Percentiles rank a stretch among this genome's conserved stretches.
phyloP scores from a whole-genome alignment of 139 green algal species.

The Chlorella vulgaris region DNA sequence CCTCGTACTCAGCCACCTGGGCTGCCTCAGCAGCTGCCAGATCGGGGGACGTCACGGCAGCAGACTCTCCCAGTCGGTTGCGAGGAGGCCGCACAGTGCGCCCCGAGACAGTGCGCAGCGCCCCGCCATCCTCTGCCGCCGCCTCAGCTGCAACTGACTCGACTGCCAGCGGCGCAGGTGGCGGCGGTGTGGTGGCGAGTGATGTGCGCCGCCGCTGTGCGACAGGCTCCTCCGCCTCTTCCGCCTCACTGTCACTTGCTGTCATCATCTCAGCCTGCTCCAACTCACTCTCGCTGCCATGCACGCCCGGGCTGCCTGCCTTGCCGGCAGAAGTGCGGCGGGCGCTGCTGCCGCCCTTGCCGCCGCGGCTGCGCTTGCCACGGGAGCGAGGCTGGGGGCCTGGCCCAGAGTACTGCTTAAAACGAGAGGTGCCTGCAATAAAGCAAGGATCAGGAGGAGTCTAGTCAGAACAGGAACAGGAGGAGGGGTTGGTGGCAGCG shows the following conservation, averaged over 20 bases:
- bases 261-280: not conserved
- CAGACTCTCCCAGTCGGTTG: constrained; percentile 11
- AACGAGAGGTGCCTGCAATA: constrained; percentile 30
- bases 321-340: not conserved
- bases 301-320: not conserved
- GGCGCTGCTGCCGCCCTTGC: not conserved
- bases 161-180: not conserved
- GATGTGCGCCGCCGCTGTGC: constrained; percentile 8
- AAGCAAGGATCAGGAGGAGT: not conserved
- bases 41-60: constrained; percentile 2
- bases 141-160: not conserved
- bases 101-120: constrained; percentile 3
- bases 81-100: constrained; percentile 3
- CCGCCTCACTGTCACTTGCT: constrained; percentile 24
- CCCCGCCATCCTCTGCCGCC: not conserved
- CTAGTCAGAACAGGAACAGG: not conserved
- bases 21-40: not conserved
- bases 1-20: not conserved
- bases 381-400: not conserved
- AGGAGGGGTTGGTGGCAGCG: not conserved
- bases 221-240: not conserved
- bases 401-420: constrained; percentile 25
- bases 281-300: constrained; percentile 14
- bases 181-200: not conserved
- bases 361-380: constrained; percentile 10